Evolutionary conservation across 768 basidiomycete genomes (phyloP).

Genomic region (Kondoa malvinella): DNA sequence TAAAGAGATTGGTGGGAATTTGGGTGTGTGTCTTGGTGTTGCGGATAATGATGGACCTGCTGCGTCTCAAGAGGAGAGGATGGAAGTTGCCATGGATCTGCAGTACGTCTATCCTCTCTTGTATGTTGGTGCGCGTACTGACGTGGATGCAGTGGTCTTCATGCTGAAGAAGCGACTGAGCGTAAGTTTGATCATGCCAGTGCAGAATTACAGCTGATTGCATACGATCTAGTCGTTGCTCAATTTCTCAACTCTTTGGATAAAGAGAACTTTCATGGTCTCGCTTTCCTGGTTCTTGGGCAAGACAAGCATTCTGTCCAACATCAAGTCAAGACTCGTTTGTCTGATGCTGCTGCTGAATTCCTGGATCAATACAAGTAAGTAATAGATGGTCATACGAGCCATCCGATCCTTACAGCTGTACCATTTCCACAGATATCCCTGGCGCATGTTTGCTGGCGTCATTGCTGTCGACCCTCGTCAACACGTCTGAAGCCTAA

Average conservation of each 20-base stretch:
- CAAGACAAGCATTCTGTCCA: slow-evolving; percentile 67
- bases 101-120: slow-evolving; percentile 6
- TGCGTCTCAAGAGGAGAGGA: slow-evolving; percentile 67
- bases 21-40: slow-evolving; percentile 78
- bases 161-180: slow-evolving; percentile 81
- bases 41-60: slow-evolving; percentile 32
- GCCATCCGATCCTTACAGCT: not conserved
- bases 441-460: slow-evolving; percentile 19
- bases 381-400: not conserved
- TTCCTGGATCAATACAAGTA: slow-evolving; percentile 16
- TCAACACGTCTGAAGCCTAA: not conserved
- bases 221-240: slow-evolving; percentile 15
- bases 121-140: not conserved
- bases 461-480: slow-evolving; percentile 18
- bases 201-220: not conserved
- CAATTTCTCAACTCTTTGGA: slow-evolving; percentile 40
- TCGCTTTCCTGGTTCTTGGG: slow-evolving; percentile 77
- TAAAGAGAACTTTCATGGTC: slow-evolving; percentile 67
- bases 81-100: slow-evolving; percentile 61
- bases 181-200: slow-evolving; percentile 40
- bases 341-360: slow-evolving; percentile 23
- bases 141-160: slow-evolving; percentile 57
- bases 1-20: slow-evolving; percentile 54
- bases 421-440: slow-evolving; percentile 18
- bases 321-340: slow-evolving; percentile 19